Base-by-base conservation (phyloP, 495 filamentous ascomycete genomes). In the Lentithecium fluviatile region DNA sequence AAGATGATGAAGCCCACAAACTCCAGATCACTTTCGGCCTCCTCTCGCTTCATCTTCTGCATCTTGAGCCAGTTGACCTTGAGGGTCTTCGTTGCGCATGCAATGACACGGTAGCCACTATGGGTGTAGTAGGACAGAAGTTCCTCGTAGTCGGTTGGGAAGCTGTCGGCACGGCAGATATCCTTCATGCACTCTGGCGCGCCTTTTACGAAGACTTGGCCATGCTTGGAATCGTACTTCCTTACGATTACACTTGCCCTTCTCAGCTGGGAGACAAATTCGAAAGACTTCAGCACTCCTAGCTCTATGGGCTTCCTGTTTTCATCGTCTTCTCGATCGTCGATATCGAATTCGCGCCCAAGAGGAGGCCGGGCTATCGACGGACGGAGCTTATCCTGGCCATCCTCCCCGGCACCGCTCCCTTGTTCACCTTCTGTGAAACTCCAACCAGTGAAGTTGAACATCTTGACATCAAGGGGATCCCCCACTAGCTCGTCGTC, bases 1-100 rank as follows among this genome's bases (percentile, higher is more conserved):
- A 99, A 99, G 32, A 99, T 86, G 66, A 97, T 97, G 72, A 99
- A 97, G 17, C 94, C 95, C 43, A 93, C 76, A 64, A 99, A 97
- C 17, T 88, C 82, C 3, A 99, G 80, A 58, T 85, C 78, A 1
- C 81, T 84, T 71, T 99, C 95, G 17, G 88, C 91, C 42, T 96
- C 87, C 12, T 81, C 73, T 12, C 95, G 87, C 54, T 84, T 89
- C 84, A 97, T 90, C 75, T 94, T 96, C 69, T 96, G 91, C 12
- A 90, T 87, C 71, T 91, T 95, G 56, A 93, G 85, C 94, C 91
- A 96, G 64, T 86, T 91, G 19, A 96, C 77, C 65, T 89, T 94
- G 46, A 96, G 83, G 69, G 93, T 87, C 73, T 90, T 96, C 2
- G 88, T 88, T 2, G 95, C 95, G 71, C 92, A 97, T 2, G 85